A percentile compares a stretch with the other conserved stretches of the same genome.
Conservation (phyloP, 2,329 filamentous ascomycete species). For the Pseudophaeomoniella oleicola region DNA sequence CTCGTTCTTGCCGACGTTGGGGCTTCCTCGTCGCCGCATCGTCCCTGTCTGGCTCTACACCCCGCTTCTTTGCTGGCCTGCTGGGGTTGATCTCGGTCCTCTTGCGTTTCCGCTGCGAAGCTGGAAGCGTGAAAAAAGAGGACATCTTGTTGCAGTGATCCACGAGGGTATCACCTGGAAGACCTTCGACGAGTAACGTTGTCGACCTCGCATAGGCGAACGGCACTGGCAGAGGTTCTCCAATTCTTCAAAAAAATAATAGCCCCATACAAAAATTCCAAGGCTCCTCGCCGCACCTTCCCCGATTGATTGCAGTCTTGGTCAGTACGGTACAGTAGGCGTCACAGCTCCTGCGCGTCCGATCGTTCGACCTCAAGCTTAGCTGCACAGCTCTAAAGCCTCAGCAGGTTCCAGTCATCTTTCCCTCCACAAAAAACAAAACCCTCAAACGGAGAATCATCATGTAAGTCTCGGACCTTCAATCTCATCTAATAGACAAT, state of each 20-base stretch:
- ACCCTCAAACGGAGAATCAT: no score
- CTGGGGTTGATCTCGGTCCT: conserved; percentile 36
- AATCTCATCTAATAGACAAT: no score
- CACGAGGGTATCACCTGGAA: not conserved
- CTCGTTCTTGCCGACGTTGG: conserved; percentile 27
- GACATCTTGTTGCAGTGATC: conserved; percentile 48
- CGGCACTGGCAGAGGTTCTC: not conserved
- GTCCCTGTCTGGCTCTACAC: conserved; percentile 30
- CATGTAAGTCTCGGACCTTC: no score
- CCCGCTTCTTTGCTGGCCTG: conserved; percentile 30
- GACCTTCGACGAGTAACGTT: not conserved
- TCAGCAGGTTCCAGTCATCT: no score
- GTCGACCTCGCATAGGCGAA: not conserved
- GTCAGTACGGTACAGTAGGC: no score
- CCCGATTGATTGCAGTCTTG: conserved; percentile 1
- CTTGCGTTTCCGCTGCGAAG: conserved; percentile 83
- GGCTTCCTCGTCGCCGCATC: conserved; percentile 6
- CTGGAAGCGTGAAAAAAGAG: conserved; percentile 86
- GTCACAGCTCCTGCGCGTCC: no score
- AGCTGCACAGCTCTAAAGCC: no score
- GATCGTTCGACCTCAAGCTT: no score
- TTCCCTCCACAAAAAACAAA: no score
- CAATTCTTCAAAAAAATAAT: conserved; percentile 1
- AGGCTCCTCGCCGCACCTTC: conserved; percentile 8
- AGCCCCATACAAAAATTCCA: not conserved